Evolutionary conservation across 805 yeast genomes (phyloP).

Genomic region (Saccharomycopsis selenospora): DNA sequence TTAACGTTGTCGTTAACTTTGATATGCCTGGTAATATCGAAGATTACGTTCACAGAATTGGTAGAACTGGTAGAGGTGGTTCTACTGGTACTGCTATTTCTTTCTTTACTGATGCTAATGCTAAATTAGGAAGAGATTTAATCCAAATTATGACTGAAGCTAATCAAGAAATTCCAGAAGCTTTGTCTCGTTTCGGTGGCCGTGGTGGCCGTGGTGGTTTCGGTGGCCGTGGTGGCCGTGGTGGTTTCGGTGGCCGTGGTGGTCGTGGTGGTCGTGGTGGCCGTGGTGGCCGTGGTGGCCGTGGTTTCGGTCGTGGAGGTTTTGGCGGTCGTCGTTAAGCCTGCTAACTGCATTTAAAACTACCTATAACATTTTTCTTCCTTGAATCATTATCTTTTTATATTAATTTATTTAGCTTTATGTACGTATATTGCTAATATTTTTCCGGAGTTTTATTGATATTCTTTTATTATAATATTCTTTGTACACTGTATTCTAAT

Average conservation of each 20-base stretch:
- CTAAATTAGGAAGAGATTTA: constrained; percentile 83
- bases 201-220: constrained; percentile 63
- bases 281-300: constrained; percentile 34
- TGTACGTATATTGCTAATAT: too few relatives aligned
- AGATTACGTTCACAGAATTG: constrained; percentile 97
- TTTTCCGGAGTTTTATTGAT: too few relatives aligned
- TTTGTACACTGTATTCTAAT: too few relatives aligned
- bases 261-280: constrained; percentile 43
- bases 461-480: too few relatives aligned
- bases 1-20: constrained; percentile 84
- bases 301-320: constrained; percentile 36
- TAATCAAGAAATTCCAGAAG: constrained; percentile 80
- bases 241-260: constrained; percentile 44
- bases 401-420: too few relatives aligned
- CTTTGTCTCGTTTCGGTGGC: constrained; percentile 67
- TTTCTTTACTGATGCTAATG: constrained; percentile 81
- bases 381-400: too few relatives aligned
- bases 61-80: constrained; percentile 99
- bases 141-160: constrained; percentile 92
- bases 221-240: constrained; percentile 50
- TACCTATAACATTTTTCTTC: too few relatives aligned
- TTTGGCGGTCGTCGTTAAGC: neutral
- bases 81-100: constrained; percentile 92
- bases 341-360: neutral
- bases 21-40: constrained; percentile 98